These are phyloP conservation scores for Reutealis trisperma DNA, from an alignment of 345 rosid genomes.

Conservation along the genomic window DNA sequence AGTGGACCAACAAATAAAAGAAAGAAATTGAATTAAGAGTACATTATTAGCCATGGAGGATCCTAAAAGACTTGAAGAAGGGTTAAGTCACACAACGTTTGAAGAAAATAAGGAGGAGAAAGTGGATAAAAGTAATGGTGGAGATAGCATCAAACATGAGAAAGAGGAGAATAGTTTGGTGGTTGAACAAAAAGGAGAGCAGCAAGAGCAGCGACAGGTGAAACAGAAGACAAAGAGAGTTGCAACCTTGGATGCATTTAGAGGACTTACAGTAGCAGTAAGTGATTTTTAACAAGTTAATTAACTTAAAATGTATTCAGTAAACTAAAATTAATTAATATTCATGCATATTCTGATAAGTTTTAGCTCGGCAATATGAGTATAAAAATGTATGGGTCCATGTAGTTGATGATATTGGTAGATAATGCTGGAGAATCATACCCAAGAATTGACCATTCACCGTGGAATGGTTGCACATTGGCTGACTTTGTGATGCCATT, in stretches of 20 bases:
- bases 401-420: conserved; percentile 62
- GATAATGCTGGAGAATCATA: conserved; percentile 62
- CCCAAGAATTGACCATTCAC: conserved; percentile 56
- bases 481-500: conserved; percentile 79
- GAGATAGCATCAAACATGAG: conserved; percentile 7
- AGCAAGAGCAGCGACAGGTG: conserved; percentile 6
- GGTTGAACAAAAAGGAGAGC: conserved; percentile 19
- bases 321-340: too few relatives aligned
- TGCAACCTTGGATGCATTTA: conserved; percentile 61
- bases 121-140: not conserved
- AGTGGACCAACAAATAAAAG: not conserved
- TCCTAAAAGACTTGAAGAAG: conserved; percentile 54
- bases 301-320: too few relatives aligned
- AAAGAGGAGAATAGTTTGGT: conserved; percentile 5
- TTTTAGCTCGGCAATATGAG: too few relatives aligned
- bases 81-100: conserved; percentile 21
- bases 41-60: conserved; percentile 34
- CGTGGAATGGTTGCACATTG: conserved; percentile 69
- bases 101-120: conserved; percentile 19
- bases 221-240: conserved; percentile 49
- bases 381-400: not conserved
- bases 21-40: not conserved
- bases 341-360: too few relatives aligned
- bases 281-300: conserved; percentile 4
- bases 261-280: conserved; percentile 63